Conservation (phyloP, 768 basidiomycete genomes). For the Pilatotrama ljubarskyi region DNA sequence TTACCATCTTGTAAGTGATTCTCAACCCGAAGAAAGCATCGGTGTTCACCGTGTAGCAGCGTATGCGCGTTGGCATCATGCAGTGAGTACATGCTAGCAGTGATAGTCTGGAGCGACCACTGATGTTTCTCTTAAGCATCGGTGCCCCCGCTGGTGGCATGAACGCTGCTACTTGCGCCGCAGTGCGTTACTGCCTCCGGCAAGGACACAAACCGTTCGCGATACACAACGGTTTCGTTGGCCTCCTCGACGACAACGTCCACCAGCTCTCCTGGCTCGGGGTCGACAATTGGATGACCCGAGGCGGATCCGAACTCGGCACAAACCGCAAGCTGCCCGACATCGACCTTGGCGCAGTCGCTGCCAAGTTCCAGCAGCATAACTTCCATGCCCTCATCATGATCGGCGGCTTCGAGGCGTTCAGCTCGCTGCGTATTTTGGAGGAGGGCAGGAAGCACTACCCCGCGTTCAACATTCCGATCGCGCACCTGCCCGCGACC, state of each 20-base stretch:
- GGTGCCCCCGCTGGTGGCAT: conserved; percentile 98
- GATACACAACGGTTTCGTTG: conserved; percentile 94
- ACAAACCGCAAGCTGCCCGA: conserved; percentile 91
- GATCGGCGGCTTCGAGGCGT: conserved; percentile 97
- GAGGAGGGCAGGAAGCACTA: conserved; percentile 82
- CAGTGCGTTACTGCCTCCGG: conserved; percentile 87
- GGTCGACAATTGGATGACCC: conserved; percentile 94
- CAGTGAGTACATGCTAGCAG: conserved; percentile 56
- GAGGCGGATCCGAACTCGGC: conserved; percentile 96
- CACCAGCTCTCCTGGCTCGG: conserved; percentile 91
- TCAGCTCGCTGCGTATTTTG: conserved; percentile 73
- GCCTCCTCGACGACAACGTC: conserved; percentile 87
- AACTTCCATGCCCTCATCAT: conserved; percentile 77
- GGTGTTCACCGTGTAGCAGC: conserved; percentile 39
- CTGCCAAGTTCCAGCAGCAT: conserved; percentile 89
- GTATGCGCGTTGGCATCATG: conserved; percentile 79
- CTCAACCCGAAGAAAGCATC: neutral
- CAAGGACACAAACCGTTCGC: conserved; percentile 93
- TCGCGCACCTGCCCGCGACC: conserved; percentile 94
- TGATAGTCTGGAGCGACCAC: neutral
- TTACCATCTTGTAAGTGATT: conserved; percentile 30
- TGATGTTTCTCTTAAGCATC: conserved; percentile 52
- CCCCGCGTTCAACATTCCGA: conserved; percentile 92
- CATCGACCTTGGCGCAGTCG: conserved; percentile 83
- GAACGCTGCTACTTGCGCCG: conserved; percentile 96